A percentile compares a stretch with the other conserved stretches of the same genome.
Evolutionary conservation across 352 stramenopile species (phyloP).

Genomic region (Phytopythium sindhum): DNA sequence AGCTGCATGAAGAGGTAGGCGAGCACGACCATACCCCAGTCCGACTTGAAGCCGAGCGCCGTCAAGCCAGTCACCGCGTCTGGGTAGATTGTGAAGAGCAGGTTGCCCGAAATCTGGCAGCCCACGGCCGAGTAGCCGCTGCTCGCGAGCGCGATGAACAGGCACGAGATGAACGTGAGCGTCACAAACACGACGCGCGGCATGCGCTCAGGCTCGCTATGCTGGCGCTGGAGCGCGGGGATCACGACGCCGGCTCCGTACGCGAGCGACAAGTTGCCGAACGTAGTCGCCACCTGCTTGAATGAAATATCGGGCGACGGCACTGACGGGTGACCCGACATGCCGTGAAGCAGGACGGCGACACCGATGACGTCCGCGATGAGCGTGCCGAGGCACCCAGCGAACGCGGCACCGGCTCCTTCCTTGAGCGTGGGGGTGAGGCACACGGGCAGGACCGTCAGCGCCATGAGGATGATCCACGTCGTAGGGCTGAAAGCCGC

Average conservation of each 20-base stretch:
- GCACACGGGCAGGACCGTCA: conserved; percentile 35
- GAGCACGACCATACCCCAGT: conserved; percentile 27
- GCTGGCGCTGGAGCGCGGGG: conserved; percentile 41
- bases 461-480: conserved; percentile 54
- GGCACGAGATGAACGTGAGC: conserved; percentile 26
- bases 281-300: conserved; percentile 34
- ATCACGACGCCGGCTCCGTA: conserved; percentile 53
- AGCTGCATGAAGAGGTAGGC: conserved; percentile 41
- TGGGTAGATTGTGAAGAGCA: conserved; percentile 40
- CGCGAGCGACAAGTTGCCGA: conserved; percentile 53
- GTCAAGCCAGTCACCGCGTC: conserved; percentile 13
- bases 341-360: conserved; percentile 30
- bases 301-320: conserved; percentile 35
- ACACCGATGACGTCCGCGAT: conserved; percentile 38
- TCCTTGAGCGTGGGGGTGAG: conserved; percentile 46
- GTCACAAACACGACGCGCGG: conserved; percentile 40
- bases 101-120: conserved; percentile 52
- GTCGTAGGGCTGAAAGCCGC: conserved; percentile 26
- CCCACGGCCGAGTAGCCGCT: conserved; percentile 34
- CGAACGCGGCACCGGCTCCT: conserved; percentile 30
- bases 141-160: conserved; percentile 33
- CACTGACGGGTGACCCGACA: conserved; percentile 27
- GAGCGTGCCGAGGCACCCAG: conserved; percentile 40
- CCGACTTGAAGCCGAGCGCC: conserved; percentile 32
- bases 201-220: conserved; percentile 46